Conservation (phyloP, 257 asterid genomes). For the Henckelia pumila region DNA sequence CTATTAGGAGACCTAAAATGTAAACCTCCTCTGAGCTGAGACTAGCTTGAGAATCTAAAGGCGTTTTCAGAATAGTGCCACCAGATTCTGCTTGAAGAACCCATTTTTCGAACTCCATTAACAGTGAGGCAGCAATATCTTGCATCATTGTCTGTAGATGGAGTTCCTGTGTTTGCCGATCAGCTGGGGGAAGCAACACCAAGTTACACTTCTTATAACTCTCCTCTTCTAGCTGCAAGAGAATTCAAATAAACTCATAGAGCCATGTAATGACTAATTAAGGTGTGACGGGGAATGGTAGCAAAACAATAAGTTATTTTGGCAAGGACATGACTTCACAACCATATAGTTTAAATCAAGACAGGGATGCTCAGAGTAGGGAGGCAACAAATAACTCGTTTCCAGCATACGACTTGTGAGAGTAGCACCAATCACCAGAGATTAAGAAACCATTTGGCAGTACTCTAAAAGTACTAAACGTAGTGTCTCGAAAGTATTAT, state of each 20-base stretch:
- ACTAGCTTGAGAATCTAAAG: constrained; percentile 98
- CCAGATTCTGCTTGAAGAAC: constrained; percentile 92
- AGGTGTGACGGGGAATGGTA: background rate
- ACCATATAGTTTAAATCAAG: too few species aligned
- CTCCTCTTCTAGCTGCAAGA: constrained; percentile 82
- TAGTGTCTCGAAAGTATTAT: background rate
- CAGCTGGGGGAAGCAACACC: constrained; percentile 91
- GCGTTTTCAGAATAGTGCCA: constrained; percentile 93
- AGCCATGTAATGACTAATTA: constrained; percentile 21
- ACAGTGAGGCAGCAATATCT: constrained; percentile 87
- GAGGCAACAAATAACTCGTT: constrained; percentile 16
- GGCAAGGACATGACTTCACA: background rate
- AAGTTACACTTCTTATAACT: constrained; percentile 72
- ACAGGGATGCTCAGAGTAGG: background rate
- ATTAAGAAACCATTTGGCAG: background rate
- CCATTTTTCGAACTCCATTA: constrained; percentile 98
- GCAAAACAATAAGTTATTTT: background rate
- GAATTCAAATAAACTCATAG: constrained; percentile 18
- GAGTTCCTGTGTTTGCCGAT: constrained; percentile 86
- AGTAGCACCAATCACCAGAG: background rate
- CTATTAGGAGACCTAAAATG: constrained; percentile 73
- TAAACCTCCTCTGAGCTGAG: constrained; percentile 99
- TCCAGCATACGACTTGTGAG: background rate
- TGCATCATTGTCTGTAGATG: constrained; percentile 97
- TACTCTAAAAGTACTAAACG: background rate